A percentile compares a stretch with the other conserved stretches of the same genome.
phyloP scores from a whole-genome alignment of 2,329 filamentous ascomycete genomes.

The Pestalotiopsis sp. region DNA sequence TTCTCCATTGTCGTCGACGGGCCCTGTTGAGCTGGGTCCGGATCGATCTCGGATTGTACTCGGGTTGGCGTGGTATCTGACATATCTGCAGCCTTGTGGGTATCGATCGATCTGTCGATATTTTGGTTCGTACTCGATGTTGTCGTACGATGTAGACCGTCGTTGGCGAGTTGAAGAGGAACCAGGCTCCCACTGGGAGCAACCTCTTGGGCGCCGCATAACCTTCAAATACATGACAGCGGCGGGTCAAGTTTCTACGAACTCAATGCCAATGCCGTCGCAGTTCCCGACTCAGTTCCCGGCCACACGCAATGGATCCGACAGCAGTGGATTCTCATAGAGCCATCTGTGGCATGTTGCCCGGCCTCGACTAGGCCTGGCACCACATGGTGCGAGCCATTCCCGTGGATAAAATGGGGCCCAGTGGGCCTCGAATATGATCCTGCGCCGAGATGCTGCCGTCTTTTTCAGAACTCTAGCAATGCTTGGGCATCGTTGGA shows the following conservation, averaged over 20 bases:
- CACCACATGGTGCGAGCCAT: conserved; percentile 8
- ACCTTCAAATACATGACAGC: neutral
- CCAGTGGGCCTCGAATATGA: neutral
- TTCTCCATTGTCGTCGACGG: neutral
- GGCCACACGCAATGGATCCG: neutral
- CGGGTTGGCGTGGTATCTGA: neutral
- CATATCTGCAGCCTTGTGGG: neutral
- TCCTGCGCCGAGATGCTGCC: conserved; percentile 9
- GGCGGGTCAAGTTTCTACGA: neutral
- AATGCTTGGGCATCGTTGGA: neutral
- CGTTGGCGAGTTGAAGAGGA: neutral
- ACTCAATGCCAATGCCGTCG: conserved; percentile 5
- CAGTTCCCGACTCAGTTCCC: conserved; percentile 5
- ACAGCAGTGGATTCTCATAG: conserved; percentile 7
- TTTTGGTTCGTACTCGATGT: neutral
- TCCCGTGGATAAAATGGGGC: conserved; percentile 2
- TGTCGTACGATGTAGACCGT: neutral
- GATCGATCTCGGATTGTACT: neutral
- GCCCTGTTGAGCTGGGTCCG: neutral
- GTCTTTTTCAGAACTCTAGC: neutral
- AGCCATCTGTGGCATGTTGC: conserved; percentile 1
- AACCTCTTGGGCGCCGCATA: neutral
- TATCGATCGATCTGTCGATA: conserved; percentile 1
- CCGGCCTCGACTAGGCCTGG: neutral
- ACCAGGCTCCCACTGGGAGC: neutral